A percentile compares a stretch with the other conserved stretches of the same genome.
These are phyloP conservation scores for Colletotrichum sp. DNA, from an alignment of 2,329 filamentous ascomycete genomes.

Conservation along the genomic window DNA sequence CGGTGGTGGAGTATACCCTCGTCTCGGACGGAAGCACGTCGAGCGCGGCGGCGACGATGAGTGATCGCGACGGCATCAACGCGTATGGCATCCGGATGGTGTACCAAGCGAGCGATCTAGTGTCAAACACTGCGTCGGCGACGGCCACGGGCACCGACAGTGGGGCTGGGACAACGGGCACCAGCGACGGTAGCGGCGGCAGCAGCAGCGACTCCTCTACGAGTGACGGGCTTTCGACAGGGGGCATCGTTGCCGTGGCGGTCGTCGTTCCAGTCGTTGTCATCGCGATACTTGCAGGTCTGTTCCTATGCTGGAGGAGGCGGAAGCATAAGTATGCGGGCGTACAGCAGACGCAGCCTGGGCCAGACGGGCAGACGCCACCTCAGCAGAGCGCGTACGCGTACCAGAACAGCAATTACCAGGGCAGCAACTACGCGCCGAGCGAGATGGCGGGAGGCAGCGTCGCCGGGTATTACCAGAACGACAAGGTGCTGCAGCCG, in stretches of 20 bases:
- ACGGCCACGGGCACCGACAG: not conserved
- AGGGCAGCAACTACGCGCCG: not conserved
- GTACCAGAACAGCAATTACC: not conserved
- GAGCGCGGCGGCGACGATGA: constrained; percentile 16
- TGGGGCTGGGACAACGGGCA: not conserved
- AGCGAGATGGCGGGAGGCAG: not conserved
- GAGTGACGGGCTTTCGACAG: not conserved
- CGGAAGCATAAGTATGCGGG: constrained; percentile 11
- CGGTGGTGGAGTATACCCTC: constrained; percentile 18
- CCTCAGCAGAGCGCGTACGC: not conserved
- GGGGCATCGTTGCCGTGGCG: not conserved
- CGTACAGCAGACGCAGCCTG: not conserved
- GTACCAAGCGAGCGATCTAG: constrained; percentile 25
- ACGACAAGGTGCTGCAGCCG: constrained; percentile 13
- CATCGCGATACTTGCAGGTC: not conserved
- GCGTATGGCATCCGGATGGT: constrained; percentile 31
- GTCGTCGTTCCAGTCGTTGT: not conserved
- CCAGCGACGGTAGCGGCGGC: not conserved
- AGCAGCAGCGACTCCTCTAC: not conserved
- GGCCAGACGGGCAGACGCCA: not conserved
- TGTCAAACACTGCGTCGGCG: not conserved
- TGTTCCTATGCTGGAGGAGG: constrained; percentile 11
- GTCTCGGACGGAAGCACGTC: constrained; percentile 11
- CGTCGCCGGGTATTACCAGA: constrained; percentile 7
- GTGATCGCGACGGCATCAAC: constrained; percentile 22